Conservation (phyloP, 2,329 filamentous ascomycete genomes). For the Xylogone sp. region DNA sequence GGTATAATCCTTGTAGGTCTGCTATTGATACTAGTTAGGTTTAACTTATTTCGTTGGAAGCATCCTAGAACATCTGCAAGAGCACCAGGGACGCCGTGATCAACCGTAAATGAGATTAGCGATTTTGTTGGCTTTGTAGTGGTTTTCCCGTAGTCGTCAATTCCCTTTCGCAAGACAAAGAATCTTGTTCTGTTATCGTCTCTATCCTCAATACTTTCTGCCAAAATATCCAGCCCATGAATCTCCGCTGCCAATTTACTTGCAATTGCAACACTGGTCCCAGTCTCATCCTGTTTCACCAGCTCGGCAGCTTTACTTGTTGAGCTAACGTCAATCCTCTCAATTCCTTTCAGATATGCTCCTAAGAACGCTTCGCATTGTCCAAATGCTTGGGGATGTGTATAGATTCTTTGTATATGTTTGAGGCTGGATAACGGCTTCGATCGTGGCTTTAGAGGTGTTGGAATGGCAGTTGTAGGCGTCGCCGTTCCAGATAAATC, state of each 20-base stretch:
- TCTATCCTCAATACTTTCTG: constrained; percentile 66
- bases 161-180: constrained; percentile 52
- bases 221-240: constrained; percentile 66
- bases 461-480: constrained; percentile 43
- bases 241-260: constrained; percentile 68
- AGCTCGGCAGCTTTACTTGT: constrained; percentile 84
- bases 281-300: constrained; percentile 54
- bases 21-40: constrained; percentile 88
- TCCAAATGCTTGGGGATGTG: constrained; percentile 92
- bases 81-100: constrained; percentile 74
- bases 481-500: constrained; percentile 43
- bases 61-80: constrained; percentile 76
- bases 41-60: constrained; percentile 70
- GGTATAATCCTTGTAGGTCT: constrained; percentile 69
- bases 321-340: constrained; percentile 78
- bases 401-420: constrained; percentile 75
- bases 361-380: constrained; percentile 79
- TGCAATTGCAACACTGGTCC: constrained; percentile 72
- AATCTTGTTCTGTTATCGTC: constrained; percentile 78
- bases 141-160: constrained; percentile 13
- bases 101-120: constrained; percentile 78
- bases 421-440: constrained; percentile 48
- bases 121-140: constrained; percentile 51
- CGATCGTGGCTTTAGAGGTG: constrained; percentile 39
- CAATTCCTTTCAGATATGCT: constrained; percentile 65